Evolutionary conservation across 1,139 yeast species (phyloP), one percentile per base, ranked within the genome.

Genomic region (Magnusiomyces suaveolens): DNA sequence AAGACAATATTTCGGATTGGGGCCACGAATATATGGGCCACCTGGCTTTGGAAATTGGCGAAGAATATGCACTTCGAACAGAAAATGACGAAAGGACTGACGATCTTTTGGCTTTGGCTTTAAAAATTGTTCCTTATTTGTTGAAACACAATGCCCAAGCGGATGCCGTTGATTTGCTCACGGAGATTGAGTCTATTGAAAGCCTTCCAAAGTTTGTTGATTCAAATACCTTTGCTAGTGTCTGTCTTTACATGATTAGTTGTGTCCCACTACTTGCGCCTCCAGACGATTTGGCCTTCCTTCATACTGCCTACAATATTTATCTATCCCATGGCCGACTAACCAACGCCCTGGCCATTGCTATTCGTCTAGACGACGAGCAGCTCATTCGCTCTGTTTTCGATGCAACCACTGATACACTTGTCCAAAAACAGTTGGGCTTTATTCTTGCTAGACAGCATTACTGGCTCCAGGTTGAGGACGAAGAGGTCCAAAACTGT

Each of bases 21-120:
- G 99, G 98, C 48, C 98, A 94, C 69, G 98, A 92, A 70, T 92
- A 94, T 69, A 81, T 92, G 68, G 90, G 98, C 66, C 97, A 94
- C 71, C 77, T 92, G 66, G 95, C 98, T 1, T 74, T 92, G 60
- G 97, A 92, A 71, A 87, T 92, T 62, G 98, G 97, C 57, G 94
- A 86, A 66, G 85, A 86, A 54, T 87, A 83, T 70, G 83, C 81
- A 60, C 83, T 78, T 53, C 76, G 82, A 59, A 73, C 82, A 57
- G 96, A 87, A 53, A 66, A 66, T 53, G 74, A 71, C 51, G 68
- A 65, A 50, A 56, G 64, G 32, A 64, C 64, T 25, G 69, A 67
- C 16, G 79, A 77, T 51, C 75, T 94, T 61, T 71, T 85, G 54
- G 75, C 77, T 50, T 77, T 92, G 61, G 80, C 95, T 2, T 72